phyloP scores from a whole-genome alignment of 805 yeast species.

The Nakazawaea ambrosiae region DNA sequence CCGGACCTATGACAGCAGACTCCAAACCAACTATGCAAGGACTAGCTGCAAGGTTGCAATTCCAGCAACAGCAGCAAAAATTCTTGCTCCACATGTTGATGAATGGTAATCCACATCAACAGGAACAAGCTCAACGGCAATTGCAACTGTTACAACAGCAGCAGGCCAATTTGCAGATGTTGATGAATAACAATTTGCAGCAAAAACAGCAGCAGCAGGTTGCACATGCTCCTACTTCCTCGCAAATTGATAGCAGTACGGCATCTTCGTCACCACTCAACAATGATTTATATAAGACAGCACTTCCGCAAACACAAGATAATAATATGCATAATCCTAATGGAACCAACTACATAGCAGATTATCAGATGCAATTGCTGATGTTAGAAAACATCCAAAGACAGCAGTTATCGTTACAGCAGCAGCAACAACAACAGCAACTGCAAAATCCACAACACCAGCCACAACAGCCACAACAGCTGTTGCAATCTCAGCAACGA shows the following conservation, averaged over 20 bases:
- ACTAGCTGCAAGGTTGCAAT: conserved; percentile 3
- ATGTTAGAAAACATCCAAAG: conserved; percentile 9
- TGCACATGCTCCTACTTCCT: neutral
- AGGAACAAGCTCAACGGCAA: conserved; percentile 8
- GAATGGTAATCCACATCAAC: conserved; percentile 7
- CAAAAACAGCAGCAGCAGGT: conserved; percentile 8
- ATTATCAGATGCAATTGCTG: conserved; percentile 7
- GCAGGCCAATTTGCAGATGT: conserved; percentile 2
- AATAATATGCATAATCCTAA: conserved; percentile 5
- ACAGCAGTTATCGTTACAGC: conserved; percentile 6
- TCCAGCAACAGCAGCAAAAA: conserved; percentile 6
- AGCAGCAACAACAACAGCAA: neutral
- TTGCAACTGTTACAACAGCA: conserved; percentile 9
- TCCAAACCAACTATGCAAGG: conserved; percentile 1
- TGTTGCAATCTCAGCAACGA: no score
- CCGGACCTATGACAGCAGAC: conserved; percentile 1
- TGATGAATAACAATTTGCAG: conserved; percentile 6
- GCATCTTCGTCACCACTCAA: no score
- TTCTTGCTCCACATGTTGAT: conserved; percentile 2
- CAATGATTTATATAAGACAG: no score
- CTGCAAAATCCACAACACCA: neutral
- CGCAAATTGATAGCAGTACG: no score
- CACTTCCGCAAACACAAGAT: neutral
- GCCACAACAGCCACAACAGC: neutral
- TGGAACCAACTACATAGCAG: conserved; percentile 7